These are phyloP conservation scores for Stagonosporopsis tanaceti DNA, from an alignment of 2,329 filamentous ascomycete species.

Conservation along the genomic window DNA sequence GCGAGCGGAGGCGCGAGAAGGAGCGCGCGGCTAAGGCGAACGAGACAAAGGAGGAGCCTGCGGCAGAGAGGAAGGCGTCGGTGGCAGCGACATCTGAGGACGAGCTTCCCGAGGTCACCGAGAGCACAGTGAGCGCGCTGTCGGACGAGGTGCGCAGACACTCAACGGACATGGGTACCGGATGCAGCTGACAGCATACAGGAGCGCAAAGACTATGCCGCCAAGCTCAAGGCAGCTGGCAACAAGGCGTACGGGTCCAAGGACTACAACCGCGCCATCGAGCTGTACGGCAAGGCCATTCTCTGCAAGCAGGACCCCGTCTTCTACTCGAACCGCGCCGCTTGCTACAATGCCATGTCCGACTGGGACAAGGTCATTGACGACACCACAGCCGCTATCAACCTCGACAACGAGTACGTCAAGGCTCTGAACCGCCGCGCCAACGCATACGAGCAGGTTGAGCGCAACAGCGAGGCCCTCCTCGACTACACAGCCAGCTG, in stretches of 20 bases:
- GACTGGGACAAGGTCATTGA: constrained; percentile 97
- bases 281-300: constrained; percentile 94
- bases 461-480: constrained; percentile 90
- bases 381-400: constrained; percentile 93
- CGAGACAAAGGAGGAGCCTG: constrained; percentile 51
- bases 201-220: constrained; percentile 85
- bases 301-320: constrained; percentile 97
- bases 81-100: constrained; percentile 51
- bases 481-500: constrained; percentile 98
- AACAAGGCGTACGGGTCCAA: constrained; percentile 97
- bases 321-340: constrained; percentile 98
- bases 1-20: constrained; percentile 87
- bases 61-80: constrained; percentile 49
- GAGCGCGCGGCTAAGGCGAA: constrained; percentile 66
- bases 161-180: background rate
- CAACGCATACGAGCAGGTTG: constrained; percentile 93
- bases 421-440: constrained; percentile 97
- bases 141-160: constrained; percentile 51
- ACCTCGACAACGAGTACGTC: constrained; percentile 93
- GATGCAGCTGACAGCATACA: constrained; percentile 56
- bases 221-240: constrained; percentile 90
- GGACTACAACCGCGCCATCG: constrained; percentile 92
- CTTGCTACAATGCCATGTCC: constrained; percentile 92
- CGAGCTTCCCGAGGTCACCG: constrained; percentile 59
- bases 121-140: constrained; percentile 53